Evolutionary conservation across 2,329 filamentous ascomycete genomes (phyloP), one percentile per base, ranked within the genome.

Genomic region (Dactylellina drechsleri): DNA sequence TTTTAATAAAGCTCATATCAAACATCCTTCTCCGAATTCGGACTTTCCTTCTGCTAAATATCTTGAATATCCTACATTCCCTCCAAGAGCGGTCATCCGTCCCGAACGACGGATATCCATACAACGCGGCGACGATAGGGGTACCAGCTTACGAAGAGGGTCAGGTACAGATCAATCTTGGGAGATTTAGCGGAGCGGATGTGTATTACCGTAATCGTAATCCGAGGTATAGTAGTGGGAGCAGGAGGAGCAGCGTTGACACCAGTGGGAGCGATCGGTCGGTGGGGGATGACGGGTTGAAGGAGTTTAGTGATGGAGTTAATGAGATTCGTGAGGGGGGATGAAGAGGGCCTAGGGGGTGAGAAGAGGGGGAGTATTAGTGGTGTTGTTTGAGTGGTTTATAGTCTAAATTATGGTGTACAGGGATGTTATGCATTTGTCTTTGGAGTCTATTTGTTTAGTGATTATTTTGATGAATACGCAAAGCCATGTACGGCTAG

Each of bases 361-460:
- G 59, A 49, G 31, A 65, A 65, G 53, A 50, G 64, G 26, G n/a
- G 45, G 2, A 68, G 64, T 54, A 68, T 68, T n/a, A 65, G 71
- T 41, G 47, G 57, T 4, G 58, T 36, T 49, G 64, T 75, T 3
- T 75, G 31, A 67, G 13, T n/a, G 43, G 10, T 7, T 36, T 36
- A 36, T 36, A 5, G 31, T 36, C 6, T 36, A 10, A 36, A 10
- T 7, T 36, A 36, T 36, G 31, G 6, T 36, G 31, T 36, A 7
- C 10, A 36, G 31, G 31, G 43, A n/a, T n/a, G 43, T 16, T 47
- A 18, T 18, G 13, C 4, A 18, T 47, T 10, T 47, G 16, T n/a
- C 5, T 47, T 47, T 47, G 43, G 43, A 10, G 43, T 47, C n/a
- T 47, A 15, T 47, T 6, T 47, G n/a, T 47, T 6, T 47, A 16